phyloP scores from a whole-genome alignment of 2,329 filamentous ascomycete species.

The Capronia epimyces region DNA sequence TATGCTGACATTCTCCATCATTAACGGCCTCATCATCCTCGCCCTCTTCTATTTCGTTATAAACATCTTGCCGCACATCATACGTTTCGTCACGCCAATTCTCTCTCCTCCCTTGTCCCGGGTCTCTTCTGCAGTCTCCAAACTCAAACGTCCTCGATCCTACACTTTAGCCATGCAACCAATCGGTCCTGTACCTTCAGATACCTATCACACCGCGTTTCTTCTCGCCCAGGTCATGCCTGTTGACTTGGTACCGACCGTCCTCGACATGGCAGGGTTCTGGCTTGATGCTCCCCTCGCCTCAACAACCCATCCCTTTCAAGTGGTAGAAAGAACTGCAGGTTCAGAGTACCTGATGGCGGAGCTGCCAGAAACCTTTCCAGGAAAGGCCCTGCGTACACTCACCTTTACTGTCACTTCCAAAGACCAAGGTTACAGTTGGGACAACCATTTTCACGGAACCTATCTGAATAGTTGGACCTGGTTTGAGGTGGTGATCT shows the following conservation, averaged over 20 bases:
- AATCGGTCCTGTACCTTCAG: slow-evolving; percentile 4
- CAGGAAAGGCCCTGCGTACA: slow-evolving; percentile 7
- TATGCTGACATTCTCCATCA: slow-evolving; percentile 2
- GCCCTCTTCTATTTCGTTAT: slow-evolving; percentile 5
- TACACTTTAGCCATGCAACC: slow-evolving; percentile 8
- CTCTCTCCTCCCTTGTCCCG: not conserved
- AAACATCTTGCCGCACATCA: slow-evolving; percentile 7
- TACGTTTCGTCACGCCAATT: not conserved
- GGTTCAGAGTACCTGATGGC: slow-evolving; percentile 7
- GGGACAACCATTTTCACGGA: slow-evolving; percentile 7
- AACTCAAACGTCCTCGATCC: slow-evolving; percentile 1
- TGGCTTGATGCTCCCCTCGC: slow-evolving; percentile 16
- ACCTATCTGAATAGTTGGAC: slow-evolving; percentile 19
- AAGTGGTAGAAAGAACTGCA: slow-evolving; percentile 2
- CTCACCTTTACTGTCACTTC: slow-evolving; percentile 15
- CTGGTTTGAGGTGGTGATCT: slow-evolving; percentile 21
- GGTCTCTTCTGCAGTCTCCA: not conserved
- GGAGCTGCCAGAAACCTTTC: slow-evolving; percentile 7
- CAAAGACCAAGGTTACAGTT: slow-evolving; percentile 16
- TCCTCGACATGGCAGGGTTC: slow-evolving; percentile 24
- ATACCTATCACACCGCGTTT: slow-evolving; percentile 21
- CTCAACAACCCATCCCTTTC: slow-evolving; percentile 4
- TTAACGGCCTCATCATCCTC: slow-evolving; percentile 2
- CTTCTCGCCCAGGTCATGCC: slow-evolving; percentile 19
- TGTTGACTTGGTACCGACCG: slow-evolving; percentile 20